phyloP scores from a whole-genome alignment of 805 yeast genomes.

The Scheffersomyces coipomensis region DNA sequence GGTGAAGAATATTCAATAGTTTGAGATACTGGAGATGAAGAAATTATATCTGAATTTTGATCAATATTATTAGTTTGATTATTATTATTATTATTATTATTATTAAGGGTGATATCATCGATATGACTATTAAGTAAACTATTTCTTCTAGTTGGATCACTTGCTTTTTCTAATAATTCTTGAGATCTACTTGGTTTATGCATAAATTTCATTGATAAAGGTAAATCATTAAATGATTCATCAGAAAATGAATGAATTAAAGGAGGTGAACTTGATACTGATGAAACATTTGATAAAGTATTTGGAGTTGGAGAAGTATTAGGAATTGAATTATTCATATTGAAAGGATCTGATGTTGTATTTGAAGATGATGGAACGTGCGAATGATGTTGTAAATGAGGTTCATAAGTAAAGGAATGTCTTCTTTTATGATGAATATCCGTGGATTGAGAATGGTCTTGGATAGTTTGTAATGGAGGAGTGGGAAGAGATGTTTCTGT shows the following conservation, averaged over 20 bases:
- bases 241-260: neutral
- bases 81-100: conserved; percentile 1
- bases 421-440: conserved; percentile 5
- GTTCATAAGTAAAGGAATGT: conserved; percentile 5
- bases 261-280: neutral
- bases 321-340: neutral
- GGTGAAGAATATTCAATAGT: too few species aligned
- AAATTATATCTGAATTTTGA: neutral
- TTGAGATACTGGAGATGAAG: neutral
- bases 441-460: neutral
- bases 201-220: conserved; percentile 31
- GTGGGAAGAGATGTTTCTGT: neutral
- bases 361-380: neutral
- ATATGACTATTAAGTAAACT: conserved; percentile 21
- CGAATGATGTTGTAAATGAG: neutral
- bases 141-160: conserved; percentile 28
- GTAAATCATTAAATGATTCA: conserved; percentile 6
- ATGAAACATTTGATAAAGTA: too few species aligned
- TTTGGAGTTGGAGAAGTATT: neutral
- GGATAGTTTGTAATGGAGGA: neutral
- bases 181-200: conserved; percentile 38
- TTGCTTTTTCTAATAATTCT: conserved; percentile 27
- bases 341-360: neutral
- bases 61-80: conserved; percentile 1
- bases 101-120: neutral